Conservation (phyloP, 176 grass and related monocot species). For the Zoysia pacifica region DNA sequence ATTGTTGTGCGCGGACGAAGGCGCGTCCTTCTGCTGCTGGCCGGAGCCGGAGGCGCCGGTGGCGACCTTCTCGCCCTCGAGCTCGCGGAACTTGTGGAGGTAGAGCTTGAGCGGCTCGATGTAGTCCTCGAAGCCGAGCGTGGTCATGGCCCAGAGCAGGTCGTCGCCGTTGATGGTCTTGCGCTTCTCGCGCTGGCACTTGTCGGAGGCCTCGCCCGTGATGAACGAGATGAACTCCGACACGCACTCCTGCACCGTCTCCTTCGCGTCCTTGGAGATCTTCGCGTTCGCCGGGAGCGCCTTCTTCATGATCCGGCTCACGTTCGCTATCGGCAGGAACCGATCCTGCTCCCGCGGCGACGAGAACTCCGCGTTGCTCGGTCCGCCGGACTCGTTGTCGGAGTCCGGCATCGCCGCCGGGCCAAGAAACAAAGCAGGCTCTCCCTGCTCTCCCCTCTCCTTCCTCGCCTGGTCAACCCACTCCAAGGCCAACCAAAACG, state of each 20-base stretch:
- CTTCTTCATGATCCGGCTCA: slow-evolving; percentile 99
- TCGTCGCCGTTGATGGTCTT: slow-evolving; percentile 99
- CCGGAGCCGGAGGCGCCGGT: slow-evolving; percentile 13
- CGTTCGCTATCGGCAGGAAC: slow-evolving; percentile 94
- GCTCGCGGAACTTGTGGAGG: slow-evolving; percentile 89
- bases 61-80: slow-evolving; percentile 76
- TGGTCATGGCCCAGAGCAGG: slow-evolving; percentile 95
- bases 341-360: slow-evolving; percentile 82
- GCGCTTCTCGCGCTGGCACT: slow-evolving; percentile 96
- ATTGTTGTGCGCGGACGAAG: slow-evolving; percentile 35
- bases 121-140: slow-evolving; percentile 96
- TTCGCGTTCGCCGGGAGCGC: slow-evolving; percentile 89
- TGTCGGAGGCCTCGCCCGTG: slow-evolving; percentile 96
- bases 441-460: not conserved
- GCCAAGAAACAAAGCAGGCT: not conserved
- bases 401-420: slow-evolving; percentile 71
- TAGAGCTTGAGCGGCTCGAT: slow-evolving; percentile 92
- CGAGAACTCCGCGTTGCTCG: slow-evolving; percentile 48
- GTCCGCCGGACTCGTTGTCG: slow-evolving; percentile 81
- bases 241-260: slow-evolving; percentile 99
- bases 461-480: not conserved
- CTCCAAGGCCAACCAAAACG: not conserved
- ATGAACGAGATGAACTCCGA: slow-evolving; percentile 99
- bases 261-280: slow-evolving; percentile 97
- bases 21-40: slow-evolving; percentile 14